phyloP scores from a whole-genome alignment of 768 basidiomycete genomes.

The Suillus decipiens region DNA sequence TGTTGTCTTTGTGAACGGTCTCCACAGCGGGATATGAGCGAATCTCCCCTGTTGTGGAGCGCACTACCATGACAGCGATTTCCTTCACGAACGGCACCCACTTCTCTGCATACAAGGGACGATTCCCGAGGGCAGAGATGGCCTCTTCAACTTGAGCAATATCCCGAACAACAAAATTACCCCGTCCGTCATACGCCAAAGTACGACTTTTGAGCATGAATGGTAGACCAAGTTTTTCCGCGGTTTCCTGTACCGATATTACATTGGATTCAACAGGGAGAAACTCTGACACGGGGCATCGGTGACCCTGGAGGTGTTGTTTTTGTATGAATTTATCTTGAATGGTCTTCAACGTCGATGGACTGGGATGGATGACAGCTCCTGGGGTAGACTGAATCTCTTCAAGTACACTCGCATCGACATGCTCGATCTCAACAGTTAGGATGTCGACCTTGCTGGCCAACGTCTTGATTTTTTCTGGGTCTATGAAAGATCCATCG shows the following conservation, averaged over 20 bases:
- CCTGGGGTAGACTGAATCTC: constrained; percentile 33
- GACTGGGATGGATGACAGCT: constrained; percentile 69
- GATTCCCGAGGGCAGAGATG: constrained; percentile 53
- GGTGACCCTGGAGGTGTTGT: constrained; percentile 49
- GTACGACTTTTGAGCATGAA: constrained; percentile 97
- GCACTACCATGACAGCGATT: constrained; percentile 96
- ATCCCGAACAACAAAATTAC: constrained; percentile 78
- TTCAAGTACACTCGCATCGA: constrained; percentile 75
- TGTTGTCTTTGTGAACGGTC: constrained; percentile 91
- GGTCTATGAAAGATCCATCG: constrained; percentile 87
- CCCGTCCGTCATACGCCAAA: constrained; percentile 93
- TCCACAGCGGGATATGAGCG: constrained; percentile 90
- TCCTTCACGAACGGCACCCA: constrained; percentile 90
- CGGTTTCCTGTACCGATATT: constrained; percentile 54
- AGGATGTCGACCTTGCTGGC: constrained; percentile 81
- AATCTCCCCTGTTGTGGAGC: constrained; percentile 71
- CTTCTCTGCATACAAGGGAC: constrained; percentile 90
- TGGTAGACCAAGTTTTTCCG: constrained; percentile 70
- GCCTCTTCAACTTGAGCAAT: constrained; percentile 52
- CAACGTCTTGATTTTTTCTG: constrained; percentile 75
- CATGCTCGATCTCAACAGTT: constrained; percentile 97
- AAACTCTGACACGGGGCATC: constrained; percentile 61
- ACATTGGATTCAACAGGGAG: constrained; percentile 54
- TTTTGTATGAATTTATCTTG: constrained; percentile 78
- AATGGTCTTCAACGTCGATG: constrained; percentile 80